Conservation (phyloP, 2,329 filamentous ascomycete species). For the Westerdykella sp. region DNA sequence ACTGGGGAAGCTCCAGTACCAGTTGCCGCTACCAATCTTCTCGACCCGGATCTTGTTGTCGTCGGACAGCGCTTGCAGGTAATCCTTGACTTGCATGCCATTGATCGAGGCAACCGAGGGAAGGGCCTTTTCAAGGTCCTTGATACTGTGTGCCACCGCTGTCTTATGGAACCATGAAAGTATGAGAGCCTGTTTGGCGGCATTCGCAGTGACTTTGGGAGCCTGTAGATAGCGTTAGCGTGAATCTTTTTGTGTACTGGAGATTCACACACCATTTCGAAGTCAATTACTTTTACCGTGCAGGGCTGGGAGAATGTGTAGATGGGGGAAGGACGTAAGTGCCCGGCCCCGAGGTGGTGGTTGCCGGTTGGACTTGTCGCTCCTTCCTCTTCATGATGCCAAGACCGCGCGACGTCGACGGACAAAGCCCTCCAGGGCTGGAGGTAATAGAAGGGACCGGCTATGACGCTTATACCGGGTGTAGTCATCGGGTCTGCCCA, state of each 20-base stretch:
- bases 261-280: no score
- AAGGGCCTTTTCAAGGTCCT: slow-evolving; percentile 61
- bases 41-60: slow-evolving; percentile 58
- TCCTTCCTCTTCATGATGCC: slow-evolving; percentile 10
- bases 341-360: no score
- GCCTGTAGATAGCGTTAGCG: slow-evolving; percentile 25
- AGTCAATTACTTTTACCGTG: no score
- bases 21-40: slow-evolving; percentile 66
- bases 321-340: no score
- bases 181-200: slow-evolving; percentile 53
- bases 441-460: no score
- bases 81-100: slow-evolving; percentile 62
- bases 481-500: no score
- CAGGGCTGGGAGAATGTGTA: no score
- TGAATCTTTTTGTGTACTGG: no score
- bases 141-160: slow-evolving; percentile 57
- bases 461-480: no score
- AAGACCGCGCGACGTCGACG: not conserved
- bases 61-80: slow-evolving; percentile 55
- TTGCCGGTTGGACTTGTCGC: not conserved
- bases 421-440: no score
- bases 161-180: slow-evolving; percentile 55
- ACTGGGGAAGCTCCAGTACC: slow-evolving; percentile 63
- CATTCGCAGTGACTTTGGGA: slow-evolving; percentile 53
- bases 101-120: slow-evolving; percentile 58